Evolutionary conservation across 2,329 filamentous ascomycete species (phyloP), one percentile per base, ranked within the genome.

Genomic region (Didymella segeticola): DNA sequence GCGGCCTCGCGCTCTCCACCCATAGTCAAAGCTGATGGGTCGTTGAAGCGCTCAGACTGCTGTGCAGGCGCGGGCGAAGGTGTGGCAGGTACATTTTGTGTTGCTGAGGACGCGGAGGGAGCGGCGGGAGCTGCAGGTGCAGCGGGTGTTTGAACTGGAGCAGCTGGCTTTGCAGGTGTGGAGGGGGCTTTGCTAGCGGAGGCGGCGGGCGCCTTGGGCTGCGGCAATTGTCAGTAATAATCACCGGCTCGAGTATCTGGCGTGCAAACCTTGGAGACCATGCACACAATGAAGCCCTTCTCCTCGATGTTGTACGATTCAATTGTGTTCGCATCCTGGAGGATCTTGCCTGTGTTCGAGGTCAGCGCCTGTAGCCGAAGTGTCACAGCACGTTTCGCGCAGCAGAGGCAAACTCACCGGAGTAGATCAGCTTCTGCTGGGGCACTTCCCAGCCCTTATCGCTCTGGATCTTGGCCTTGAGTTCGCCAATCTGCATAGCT

Each of bases 241-340:
- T 41, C 12, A n/a, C 20, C 12, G 41, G 45, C 37, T 48, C 54
- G 54, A 34, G 15, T 10, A 1, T 17, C 20, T 26, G 33, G 38
- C 15, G 27, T 26, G 27, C 77, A 60, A 80, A 96, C 93, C 90
- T 98, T 98, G 74, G 91, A 91, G 68, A 96, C 88, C 87, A 99
- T 96, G 81, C 95, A 99, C 57, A 99, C 95, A 69, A 99, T 92
- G 76, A 98, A 99, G 30, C 95, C 95, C 83, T 98, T 99, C 84
- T 98, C 95, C 79, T 99, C 93, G 61, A 99, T 98, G 79, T 91
- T 96, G 82, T 98, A 98, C 33, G 90, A 93, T 77, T 92, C 91
- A 67, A 99, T 90, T 2, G 93, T 96, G 73, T 97, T 95, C 58
- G 92, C 91, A 89, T 99, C 93, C 79, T 97, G 93, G 63, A 99